Evolutionary conservation across 2,329 filamentous ascomycete species (phyloP), one percentile per base, ranked within the genome.

Genomic region (Nannizziopsis arthrosporioides): DNA sequence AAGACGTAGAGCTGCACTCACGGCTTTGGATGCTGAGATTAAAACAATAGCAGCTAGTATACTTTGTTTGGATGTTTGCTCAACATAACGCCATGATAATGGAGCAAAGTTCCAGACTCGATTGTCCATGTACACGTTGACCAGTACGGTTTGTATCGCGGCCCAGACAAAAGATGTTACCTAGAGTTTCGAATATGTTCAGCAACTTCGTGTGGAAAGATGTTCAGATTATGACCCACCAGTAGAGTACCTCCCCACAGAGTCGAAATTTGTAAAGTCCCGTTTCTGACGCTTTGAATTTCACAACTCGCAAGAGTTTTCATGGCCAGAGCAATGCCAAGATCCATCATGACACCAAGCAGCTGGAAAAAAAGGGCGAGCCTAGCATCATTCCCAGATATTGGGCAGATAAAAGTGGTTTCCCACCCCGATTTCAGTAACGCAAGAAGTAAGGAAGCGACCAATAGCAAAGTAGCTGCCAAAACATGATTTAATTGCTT

Each of bases 401-500:
- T 58, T 1, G 72, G 67, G 54, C 74, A 77, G 17, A 76, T 72
- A 49, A 72, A 72, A 2, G 71, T 73, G 12, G 72, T 73, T 36
- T 59, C 55, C 12, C 62, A 66, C 39, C 61, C 64, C 35, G 57
- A 51, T 6, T 63, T 58, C 12, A 69, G 59, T 1, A 59, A 58
- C 11, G 64, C 55, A 5, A 63, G 61, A 30, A 68, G 47, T 36
- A 67, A 57, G 5, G 68, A 66, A 6, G 68, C 66, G 6, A 67
- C 38, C 27, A 63, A 60, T 3, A 73, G 52, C 6, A 70, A 51
- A 4, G 59, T 51, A 1, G 68, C 61, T 0, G 68, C 58, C 15
- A 68, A 55, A 1, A 73, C 36, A 49, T 66, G 68, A 47, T 65
- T 59, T 31, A 62, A 61, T 8, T 18, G 43, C 39, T 22, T 56